phyloP scores from a whole-genome alignment of 441 rosid species.

The Theobroma grandiflorum region DNA sequence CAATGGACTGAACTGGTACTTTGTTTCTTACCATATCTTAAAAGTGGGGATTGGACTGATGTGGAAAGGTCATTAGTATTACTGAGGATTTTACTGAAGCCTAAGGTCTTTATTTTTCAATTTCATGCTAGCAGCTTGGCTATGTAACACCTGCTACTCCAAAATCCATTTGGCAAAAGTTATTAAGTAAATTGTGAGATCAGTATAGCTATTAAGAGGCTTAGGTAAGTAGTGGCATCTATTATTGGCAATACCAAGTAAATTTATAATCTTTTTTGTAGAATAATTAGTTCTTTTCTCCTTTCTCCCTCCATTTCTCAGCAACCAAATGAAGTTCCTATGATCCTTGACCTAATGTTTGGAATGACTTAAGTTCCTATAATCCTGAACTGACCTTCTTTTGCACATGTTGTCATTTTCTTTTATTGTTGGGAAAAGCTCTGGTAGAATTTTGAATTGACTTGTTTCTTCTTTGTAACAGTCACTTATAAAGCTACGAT shows the following conservation, averaged over 20 bases:
- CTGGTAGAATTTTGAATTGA: constrained; percentile 5
- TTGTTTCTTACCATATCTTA: constrained; percentile 3
- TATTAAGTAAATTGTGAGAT: neutral
- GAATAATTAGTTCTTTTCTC: constrained; percentile 6
- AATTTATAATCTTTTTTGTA: neutral
- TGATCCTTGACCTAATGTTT: neutral
- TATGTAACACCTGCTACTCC: constrained; percentile 8
- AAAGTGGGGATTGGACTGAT: neutral
- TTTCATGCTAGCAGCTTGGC: neutral
- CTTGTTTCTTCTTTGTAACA: constrained; percentile 30
- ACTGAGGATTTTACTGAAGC: neutral
- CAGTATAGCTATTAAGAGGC: neutral
- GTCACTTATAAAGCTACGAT: constrained; percentile 88
- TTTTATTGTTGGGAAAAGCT: neutral
- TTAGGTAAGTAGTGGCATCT: neutral
- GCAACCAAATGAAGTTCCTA: neutral
- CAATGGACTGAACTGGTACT: neutral
- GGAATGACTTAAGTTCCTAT: constrained; percentile 7
- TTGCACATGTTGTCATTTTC: neutral
- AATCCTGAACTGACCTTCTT: constrained; percentile 2
- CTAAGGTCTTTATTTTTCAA: neutral
- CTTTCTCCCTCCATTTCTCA: neutral
- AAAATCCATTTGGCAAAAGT: neutral
- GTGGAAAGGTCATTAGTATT: neutral
- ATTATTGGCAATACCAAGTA: neutral